These are phyloP conservation scores for Neurospora sublineolata DNA, from an alignment of 495 filamentous ascomycete genomes.

Conservation along the genomic window DNA sequence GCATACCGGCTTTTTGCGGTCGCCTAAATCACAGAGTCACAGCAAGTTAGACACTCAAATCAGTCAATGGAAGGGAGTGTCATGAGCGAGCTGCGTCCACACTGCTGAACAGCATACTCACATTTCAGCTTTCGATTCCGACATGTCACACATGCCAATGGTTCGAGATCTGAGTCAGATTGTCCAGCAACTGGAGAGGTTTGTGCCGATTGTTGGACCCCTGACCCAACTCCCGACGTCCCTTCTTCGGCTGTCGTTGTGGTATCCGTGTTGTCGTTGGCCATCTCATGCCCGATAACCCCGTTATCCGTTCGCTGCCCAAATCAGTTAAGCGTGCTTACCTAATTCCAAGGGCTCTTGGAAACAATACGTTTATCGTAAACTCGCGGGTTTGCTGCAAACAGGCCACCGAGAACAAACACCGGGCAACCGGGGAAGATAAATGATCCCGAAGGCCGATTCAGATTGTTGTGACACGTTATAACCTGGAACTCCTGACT, in stretches of 20 bases:
- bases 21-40: constrained; percentile 19
- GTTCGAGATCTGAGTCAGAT: constrained; percentile 9
- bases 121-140: constrained; percentile 55
- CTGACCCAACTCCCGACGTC: not conserved
- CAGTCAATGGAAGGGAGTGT: not conserved
- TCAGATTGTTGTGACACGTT: not conserved
- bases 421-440: not conserved
- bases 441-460: not conserved
- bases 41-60: not conserved
- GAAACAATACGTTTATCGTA: not conserved
- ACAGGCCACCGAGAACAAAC: not conserved
- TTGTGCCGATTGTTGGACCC: not conserved
- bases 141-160: constrained; percentile 45
- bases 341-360: not conserved
- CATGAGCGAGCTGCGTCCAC: not conserved
- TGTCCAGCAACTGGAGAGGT: not conserved
- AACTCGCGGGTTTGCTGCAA: not conserved
- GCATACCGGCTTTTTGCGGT: constrained; percentile 57
- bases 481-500: not conserved
- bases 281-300: not conserved
- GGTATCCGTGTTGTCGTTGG: not conserved
- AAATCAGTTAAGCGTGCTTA: not conserved
- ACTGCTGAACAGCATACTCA: constrained; percentile 4
- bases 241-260: not conserved
- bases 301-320: not conserved